Evolutionary conservation across 495 filamentous ascomycete species (phyloP).

Genomic region (Acidiella bohemica): DNA sequence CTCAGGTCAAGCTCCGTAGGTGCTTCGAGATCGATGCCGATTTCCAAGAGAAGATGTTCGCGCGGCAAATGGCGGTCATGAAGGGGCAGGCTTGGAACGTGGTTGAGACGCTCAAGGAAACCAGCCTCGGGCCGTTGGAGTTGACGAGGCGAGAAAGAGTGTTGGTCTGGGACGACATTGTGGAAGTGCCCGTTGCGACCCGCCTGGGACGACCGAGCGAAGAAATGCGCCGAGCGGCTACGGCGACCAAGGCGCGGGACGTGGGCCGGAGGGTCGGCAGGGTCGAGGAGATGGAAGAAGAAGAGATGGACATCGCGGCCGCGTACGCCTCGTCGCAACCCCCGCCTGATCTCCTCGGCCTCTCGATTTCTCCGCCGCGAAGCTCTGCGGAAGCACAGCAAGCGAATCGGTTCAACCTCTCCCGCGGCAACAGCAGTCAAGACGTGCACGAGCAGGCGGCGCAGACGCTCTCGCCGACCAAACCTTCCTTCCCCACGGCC

Average conservation of each 20-base stretch:
- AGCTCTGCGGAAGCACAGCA: too few species aligned
- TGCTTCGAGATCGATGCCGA: constrained; percentile 86
- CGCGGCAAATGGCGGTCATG: constrained; percentile 91
- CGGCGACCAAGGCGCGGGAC: constrained; percentile 34
- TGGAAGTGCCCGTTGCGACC: constrained; percentile 87
- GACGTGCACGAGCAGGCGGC: constrained; percentile 24
- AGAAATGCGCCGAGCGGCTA: constrained; percentile 53
- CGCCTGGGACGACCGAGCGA: constrained; percentile 68
- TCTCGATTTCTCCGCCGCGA: constrained; percentile 49
- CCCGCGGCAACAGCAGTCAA: constrained; percentile 39
- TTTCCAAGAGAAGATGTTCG: constrained; percentile 97
- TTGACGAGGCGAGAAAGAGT: constrained; percentile 79
- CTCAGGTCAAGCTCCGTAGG: constrained; percentile 66
- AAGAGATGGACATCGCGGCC: constrained; percentile 86
- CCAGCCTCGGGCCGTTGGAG: constrained; percentile 86
- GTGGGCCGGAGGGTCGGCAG: constrained; percentile 8
- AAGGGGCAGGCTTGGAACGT: constrained; percentile 99
- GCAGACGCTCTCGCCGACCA: background rate
- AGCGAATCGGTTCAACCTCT: constrained; percentile 78
- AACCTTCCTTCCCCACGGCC: background rate
- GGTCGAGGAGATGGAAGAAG: constrained; percentile 27
- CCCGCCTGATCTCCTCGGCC: constrained; percentile 54
- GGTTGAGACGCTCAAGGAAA: constrained; percentile 84
- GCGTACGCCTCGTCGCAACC: constrained; percentile 25
- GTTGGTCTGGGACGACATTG: constrained; percentile 95